Percentiles rank a stretch among this genome's conserved stretches.
These are phyloP conservation scores for Onygena corvina DNA, from an alignment of 2,329 filamentous ascomycete genomes.

Conservation along the genomic window DNA sequence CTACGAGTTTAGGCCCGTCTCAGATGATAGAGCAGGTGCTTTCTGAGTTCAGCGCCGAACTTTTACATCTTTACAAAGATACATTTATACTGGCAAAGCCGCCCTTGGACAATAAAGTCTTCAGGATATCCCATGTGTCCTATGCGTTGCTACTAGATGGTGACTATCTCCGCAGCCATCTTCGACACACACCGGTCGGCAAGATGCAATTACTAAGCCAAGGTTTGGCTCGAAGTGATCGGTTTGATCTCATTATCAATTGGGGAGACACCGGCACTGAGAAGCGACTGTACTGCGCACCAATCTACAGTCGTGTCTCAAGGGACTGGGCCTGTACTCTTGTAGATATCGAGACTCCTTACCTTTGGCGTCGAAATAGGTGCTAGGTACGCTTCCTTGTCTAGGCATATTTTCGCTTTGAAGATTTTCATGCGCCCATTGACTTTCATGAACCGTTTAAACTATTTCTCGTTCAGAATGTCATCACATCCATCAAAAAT, in stretches of 20 bases:
- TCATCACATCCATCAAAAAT: no score
- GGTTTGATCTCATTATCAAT: slow-evolving; percentile 19
- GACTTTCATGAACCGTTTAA: no score
- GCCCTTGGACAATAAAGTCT: slow-evolving; percentile 18
- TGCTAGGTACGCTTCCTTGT: background rate
- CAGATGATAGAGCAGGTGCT: slow-evolving; percentile 13
- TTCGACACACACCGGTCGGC: slow-evolving; percentile 17
- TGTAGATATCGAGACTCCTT: slow-evolving; percentile 16
- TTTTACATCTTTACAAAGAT: slow-evolving; percentile 21
- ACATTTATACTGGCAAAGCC: slow-evolving; percentile 21
- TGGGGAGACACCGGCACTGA: slow-evolving; percentile 19
- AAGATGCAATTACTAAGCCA: slow-evolving; percentile 16
- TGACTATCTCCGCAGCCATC: slow-evolving; percentile 22
- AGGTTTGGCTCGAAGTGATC: slow-evolving; percentile 14
- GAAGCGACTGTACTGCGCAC: slow-evolving; percentile 22
- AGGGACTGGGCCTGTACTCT: slow-evolving; percentile 22
- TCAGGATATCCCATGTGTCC: slow-evolving; percentile 24
- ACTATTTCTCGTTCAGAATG: no score
- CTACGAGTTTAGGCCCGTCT: background rate
- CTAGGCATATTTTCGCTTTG: background rate
- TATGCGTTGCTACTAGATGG: slow-evolving; percentile 17
- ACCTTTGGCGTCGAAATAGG: slow-evolving; percentile 15
- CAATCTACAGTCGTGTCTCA: slow-evolving; percentile 18
- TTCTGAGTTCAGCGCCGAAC: slow-evolving; percentile 18
- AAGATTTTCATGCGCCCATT: no score